These are phyloP conservation scores for Puccinia hordei DNA, from an alignment of 1,284 basidiomycete genomes.

Conservation along the genomic window DNA sequence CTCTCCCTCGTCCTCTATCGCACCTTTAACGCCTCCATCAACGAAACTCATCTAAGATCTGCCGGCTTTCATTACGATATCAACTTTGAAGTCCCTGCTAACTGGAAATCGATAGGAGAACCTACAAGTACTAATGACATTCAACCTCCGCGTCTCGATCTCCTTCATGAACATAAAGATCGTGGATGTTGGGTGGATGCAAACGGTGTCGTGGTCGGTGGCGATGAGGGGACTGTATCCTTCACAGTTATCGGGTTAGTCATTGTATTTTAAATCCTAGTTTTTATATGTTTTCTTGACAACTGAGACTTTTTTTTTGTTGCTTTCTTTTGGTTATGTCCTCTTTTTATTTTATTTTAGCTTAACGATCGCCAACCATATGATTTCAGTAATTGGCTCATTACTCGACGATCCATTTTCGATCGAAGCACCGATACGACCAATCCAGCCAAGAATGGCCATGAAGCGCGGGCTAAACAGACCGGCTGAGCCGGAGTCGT, in stretches of 20 bases:
- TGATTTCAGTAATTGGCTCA: constrained; percentile 89
- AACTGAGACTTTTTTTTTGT: constrained; percentile 8
- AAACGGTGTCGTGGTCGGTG: constrained; percentile 30
- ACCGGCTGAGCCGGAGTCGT: neutral
- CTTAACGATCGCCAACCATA: constrained; percentile 87
- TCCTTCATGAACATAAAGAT: neutral
- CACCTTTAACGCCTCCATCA: constrained; percentile 96
- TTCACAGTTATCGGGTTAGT: constrained; percentile 46
- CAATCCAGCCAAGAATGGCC: neutral
- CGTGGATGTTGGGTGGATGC: constrained; percentile 46
- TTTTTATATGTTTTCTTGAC: neutral
- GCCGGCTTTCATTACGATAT: constrained; percentile 82
- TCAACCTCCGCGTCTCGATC: neutral
- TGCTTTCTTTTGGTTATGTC: no score
- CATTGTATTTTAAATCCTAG: no score
- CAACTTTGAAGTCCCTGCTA: constrained; percentile 65
- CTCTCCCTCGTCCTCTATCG: constrained; percentile 87
- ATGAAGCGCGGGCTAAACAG: neutral
- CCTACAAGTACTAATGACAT: neutral
- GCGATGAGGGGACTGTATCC: constrained; percentile 11
- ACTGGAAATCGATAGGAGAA: constrained; percentile 51
- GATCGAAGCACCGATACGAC: constrained; percentile 56
- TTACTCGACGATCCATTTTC: constrained; percentile 83
- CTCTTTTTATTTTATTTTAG: constrained; percentile 62
- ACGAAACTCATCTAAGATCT: constrained; percentile 81